phyloP scores from a whole-genome alignment of 345 rosid species.

The Anacardium occidentale region DNA sequence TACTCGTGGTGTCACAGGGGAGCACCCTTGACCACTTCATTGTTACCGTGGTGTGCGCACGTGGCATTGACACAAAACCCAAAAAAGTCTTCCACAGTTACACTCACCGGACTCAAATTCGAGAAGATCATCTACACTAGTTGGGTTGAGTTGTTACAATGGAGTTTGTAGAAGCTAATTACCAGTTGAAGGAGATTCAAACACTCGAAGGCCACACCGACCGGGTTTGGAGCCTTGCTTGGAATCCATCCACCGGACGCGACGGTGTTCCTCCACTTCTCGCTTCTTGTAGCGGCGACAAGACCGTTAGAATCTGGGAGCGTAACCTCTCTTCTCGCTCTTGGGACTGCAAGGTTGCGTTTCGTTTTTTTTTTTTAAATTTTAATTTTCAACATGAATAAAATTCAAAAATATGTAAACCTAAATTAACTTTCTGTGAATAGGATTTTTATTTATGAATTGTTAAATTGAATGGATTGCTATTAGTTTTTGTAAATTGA shows the following conservation, averaged over 20 bases:
- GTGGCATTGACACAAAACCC: too few species aligned
- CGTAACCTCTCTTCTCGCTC: slow-evolving; percentile 50
- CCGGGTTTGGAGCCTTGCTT: slow-evolving; percentile 86
- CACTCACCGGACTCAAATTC: too few species aligned
- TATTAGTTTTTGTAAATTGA: not conserved
- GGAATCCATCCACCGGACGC: slow-evolving; percentile 65
- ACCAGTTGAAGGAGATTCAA: slow-evolving; percentile 61
- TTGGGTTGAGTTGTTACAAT: slow-evolving; percentile 19
- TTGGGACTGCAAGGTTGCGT: slow-evolving; percentile 87
- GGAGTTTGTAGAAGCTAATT: slow-evolving; percentile 42
- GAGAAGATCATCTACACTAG: too few species aligned
- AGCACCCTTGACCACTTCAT: too few species aligned
- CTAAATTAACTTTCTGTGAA: not conserved
- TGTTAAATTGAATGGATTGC: not conserved
- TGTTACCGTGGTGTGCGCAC: too few species aligned
- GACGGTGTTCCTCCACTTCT: slow-evolving; percentile 45
- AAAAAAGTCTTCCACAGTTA: too few species aligned
- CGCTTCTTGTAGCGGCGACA: slow-evolving; percentile 94
- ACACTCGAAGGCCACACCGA: slow-evolving; percentile 81
- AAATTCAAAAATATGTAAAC: too few species aligned
- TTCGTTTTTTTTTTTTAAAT: slow-evolving; percentile 10
- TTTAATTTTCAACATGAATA: too few species aligned
- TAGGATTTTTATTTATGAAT: not conserved
- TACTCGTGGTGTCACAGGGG: too few species aligned
- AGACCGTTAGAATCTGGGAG: slow-evolving; percentile 94